Evolutionary conservation across 805 yeast genomes (phyloP).

Genomic region (Kuraishia piskuri): DNA sequence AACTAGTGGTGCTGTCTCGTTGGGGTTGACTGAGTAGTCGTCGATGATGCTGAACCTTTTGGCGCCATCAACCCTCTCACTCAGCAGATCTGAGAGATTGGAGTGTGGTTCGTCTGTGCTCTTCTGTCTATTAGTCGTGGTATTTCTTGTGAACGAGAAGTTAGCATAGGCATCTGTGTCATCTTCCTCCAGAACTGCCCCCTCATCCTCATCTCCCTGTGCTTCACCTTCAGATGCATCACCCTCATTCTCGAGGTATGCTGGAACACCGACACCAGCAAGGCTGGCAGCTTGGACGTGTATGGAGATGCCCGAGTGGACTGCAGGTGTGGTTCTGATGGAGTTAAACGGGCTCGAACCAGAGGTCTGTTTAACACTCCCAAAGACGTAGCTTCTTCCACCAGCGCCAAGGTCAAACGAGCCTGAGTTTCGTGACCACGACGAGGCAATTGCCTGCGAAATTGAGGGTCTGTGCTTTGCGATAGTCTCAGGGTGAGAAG

Average conservation of each 20-base stretch:
- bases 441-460: constrained; percentile 2
- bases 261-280: constrained; percentile 48
- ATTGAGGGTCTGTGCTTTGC: constrained; percentile 1
- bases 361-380: constrained; percentile 19
- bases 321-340: constrained; percentile 28
- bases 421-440: not conserved
- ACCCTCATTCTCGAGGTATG: constrained; percentile 14
- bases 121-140: not conserved
- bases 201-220: not conserved
- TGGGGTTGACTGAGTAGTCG: not conserved
- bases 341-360: constrained; percentile 9
- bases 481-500: not conserved
- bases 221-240: constrained; percentile 2
- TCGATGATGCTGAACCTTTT: too few relatives aligned
- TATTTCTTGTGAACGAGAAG: not conserved
- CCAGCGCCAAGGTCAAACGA: not conserved
- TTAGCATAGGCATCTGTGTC: not conserved
- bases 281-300: constrained; percentile 51
- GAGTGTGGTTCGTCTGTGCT: constrained; percentile 4
- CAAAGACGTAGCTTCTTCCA: constrained; percentile 31
- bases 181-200: not conserved
- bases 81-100: constrained; percentile 4
- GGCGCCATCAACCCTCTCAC: not conserved
- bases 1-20: constrained; percentile 1
- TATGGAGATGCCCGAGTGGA: constrained; percentile 38